These are phyloP conservation scores for Logfia minima DNA, from an alignment of 129 eudicot genomes.

Conservation along the genomic window DNA sequence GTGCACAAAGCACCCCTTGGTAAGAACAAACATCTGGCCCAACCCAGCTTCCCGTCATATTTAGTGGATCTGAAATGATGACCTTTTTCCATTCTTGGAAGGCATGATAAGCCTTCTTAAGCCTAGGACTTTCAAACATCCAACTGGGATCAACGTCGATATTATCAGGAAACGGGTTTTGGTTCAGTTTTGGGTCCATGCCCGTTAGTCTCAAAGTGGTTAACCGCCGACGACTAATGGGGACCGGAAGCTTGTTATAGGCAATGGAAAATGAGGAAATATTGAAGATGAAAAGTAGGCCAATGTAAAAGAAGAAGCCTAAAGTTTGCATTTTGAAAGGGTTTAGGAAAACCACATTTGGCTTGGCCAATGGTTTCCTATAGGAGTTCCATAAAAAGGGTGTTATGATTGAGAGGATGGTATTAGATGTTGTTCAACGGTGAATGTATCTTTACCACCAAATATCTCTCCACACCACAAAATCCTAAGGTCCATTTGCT, in stretches of 20 bases:
- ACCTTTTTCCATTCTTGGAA: conserved; percentile 75
- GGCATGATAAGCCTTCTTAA: conserved; percentile 57
- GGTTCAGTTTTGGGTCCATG: not conserved
- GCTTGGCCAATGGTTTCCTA: conserved; percentile 56
- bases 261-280: conserved; percentile 36
- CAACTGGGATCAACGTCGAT: conserved; percentile 30
- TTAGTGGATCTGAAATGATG: conserved; percentile 65
- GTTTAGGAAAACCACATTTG: conserved; percentile 35
- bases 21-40: conserved; percentile 77
- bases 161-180: conserved; percentile 30
- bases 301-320: conserved; percentile 49
- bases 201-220: conserved; percentile 10
- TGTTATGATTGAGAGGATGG: conserved; percentile 41
- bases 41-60: conserved; percentile 61
- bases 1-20: conserved; percentile 54
- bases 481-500: conserved; percentile 14
- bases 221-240: conserved; percentile 42
- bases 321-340: conserved; percentile 44
- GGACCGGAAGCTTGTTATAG: conserved; percentile 36
- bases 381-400: conserved; percentile 22
- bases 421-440: conserved; percentile 20
- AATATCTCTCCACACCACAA: conserved; percentile 39
- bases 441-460: conserved; percentile 28
- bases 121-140: conserved; percentile 46
- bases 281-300: conserved; percentile 35